Percentiles rank a stretch among this genome's conserved stretches.
Conservation (phyloP, 116 monocot species). For the Zostera marina region DNA sequence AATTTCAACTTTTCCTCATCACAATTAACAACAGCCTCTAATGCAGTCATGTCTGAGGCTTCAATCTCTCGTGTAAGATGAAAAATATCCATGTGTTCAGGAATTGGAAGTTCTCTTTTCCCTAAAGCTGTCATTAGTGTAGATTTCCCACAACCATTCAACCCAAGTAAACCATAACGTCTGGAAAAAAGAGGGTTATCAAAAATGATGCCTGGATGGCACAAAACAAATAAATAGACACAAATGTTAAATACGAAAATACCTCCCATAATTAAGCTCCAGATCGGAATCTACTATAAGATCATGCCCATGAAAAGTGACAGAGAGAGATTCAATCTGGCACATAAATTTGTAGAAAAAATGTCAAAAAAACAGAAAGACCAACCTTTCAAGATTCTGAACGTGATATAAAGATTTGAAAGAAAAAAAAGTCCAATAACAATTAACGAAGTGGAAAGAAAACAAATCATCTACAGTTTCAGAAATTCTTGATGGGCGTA, state of each 20-base stretch:
- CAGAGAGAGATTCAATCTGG: slow-evolving; percentile 37
- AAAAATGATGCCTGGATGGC: not conserved
- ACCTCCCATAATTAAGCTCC: slow-evolving; percentile 54
- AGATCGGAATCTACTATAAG: slow-evolving; percentile 92
- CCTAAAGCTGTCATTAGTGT: slow-evolving; percentile 78
- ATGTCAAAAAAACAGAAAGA: not conserved
- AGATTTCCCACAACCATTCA: slow-evolving; percentile 98
- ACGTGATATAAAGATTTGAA: not conserved
- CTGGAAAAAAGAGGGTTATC: slow-evolving; percentile 14
- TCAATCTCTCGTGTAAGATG: slow-evolving; percentile 84
- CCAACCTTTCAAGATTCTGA: not conserved
- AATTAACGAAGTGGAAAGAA: too few relatives aligned
- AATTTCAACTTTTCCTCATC: slow-evolving; percentile 81
- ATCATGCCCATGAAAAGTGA: slow-evolving; percentile 97
- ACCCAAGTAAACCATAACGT: slow-evolving; percentile 84
- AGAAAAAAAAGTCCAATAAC: not conserved
- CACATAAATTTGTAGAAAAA: not conserved
- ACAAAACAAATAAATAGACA: not conserved
- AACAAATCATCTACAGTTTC: too few relatives aligned
- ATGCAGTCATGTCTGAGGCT: slow-evolving; percentile 86
- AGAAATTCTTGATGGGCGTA: too few relatives aligned
- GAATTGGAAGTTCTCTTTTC: slow-evolving; percentile 78
- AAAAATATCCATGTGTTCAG: slow-evolving; percentile 93
- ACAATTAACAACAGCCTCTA: slow-evolving; percentile 85
- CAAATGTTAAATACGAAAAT: not conserved